Evolutionary conservation across 1,284 basidiomycete genomes (phyloP), one percentile per base, ranked within the genome.

Genomic region (Marasmius sp.): DNA sequence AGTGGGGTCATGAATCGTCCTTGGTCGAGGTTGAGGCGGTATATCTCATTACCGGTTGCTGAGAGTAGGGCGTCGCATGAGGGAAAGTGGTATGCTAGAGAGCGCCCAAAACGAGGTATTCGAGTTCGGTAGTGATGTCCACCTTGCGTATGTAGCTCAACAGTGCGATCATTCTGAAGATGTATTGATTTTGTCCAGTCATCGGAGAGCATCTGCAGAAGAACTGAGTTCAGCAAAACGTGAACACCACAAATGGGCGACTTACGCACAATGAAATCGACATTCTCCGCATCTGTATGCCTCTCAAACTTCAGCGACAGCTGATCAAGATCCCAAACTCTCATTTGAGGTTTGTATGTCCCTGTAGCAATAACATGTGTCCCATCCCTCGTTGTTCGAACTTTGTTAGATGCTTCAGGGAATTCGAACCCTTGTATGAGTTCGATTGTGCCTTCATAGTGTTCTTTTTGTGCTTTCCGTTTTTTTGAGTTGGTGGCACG

Each of bases 141-240:
- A 49, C 92, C 88, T 76, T 99, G 97, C 0, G 94, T 95, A 73
- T 99, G 97, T 4, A 99, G 82, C 72, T 96, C 94, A 57, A 99
- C 76, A 6, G 94, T 93, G n/a, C 97, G 89, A 78, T 99, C 96
- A 55, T 91, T 89, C 83, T 99, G 97, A 0, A 99, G 85, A 72
- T 97, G 96, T 62, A 98, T 84, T n/a, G 92, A 92, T 77, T 99
- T 99, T 16, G 97, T 99, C 97, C 97, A 99, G 80, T 99, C 97
- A 72, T 95, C 91, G 0, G 96, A 98, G 10, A 99, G 83, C 71
- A 96, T 91, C 95, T 97, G 74, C 11, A 60, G 49, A 45, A 33
- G 52, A 45, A 57, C 62, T 37, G 57, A 56, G 58, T 47, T 57
- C 41, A 34, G 49, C 58, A 59, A 62, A 45, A 22, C 56, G 55